Conservation (phyloP, 1,139 yeast species). For the Scheffersomyces segobiensis region DNA sequence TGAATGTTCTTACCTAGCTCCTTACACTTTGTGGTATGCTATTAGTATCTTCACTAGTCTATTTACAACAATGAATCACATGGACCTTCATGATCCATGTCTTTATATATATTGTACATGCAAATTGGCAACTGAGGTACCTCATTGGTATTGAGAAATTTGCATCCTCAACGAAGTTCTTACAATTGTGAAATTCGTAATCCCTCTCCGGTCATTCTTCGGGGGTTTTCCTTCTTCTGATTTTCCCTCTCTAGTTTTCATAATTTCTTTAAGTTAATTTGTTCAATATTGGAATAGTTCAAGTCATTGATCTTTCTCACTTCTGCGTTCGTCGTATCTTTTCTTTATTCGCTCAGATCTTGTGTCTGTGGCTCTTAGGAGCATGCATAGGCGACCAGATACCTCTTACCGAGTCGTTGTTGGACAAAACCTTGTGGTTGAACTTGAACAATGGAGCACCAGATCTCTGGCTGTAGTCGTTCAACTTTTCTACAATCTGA, state of each 20-base stretch:
- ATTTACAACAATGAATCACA: not conserved
- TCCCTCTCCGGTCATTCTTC: not conserved
- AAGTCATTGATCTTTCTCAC: too few species aligned
- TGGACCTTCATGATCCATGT: not conserved
- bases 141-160: not conserved
- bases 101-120: not conserved
- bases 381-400: slow-evolving; percentile 96
- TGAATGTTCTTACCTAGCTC: not conserved
- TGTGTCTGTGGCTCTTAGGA: slow-evolving; percentile 66
- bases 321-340: too few species aligned
- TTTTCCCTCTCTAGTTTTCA: not conserved
- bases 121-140: not conserved
- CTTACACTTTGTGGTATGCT: not conserved
- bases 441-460: slow-evolving; percentile 44
- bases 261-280: not conserved
- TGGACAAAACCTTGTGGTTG: slow-evolving; percentile 72
- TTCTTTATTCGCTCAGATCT: slow-evolving; percentile 39
- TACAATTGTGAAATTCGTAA: not conserved
- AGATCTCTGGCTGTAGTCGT: slow-evolving; percentile 47
- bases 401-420: slow-evolving; percentile 88
- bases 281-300: too few species aligned
- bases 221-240: not conserved
- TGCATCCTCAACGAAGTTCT: too few species aligned
- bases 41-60: not conserved
- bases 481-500: slow-evolving; percentile 58